phyloP scores from a whole-genome alignment of 306 rosid genomes.

The Vigna mungo region DNA sequence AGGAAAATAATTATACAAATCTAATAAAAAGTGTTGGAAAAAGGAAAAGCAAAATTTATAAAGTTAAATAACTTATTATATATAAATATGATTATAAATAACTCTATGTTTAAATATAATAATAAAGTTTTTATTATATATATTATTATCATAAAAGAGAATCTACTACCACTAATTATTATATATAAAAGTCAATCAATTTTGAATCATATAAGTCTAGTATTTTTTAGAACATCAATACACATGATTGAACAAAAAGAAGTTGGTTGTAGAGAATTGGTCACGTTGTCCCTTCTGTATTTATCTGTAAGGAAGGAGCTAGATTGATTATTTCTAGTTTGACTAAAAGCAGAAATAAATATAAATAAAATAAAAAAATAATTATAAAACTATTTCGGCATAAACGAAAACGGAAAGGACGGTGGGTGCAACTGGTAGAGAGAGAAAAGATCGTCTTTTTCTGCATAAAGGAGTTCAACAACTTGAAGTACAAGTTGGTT shows the following conservation, averaged over 20 bases:
- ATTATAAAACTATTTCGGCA: constrained; percentile 29
- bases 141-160: too few species aligned
- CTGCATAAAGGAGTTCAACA: constrained; percentile 32
- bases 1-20: too few species aligned
- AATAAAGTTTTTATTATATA: too few species aligned
- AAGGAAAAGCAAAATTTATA: too few species aligned
- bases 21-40: too few species aligned
- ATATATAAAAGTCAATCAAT: background rate
- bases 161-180: background rate
- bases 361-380: background rate
- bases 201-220: background rate
- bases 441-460: constrained; percentile 41
- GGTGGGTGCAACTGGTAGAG: constrained; percentile 45
- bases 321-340: constrained; percentile 22
- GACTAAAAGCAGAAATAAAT: constrained; percentile 40
- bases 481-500: constrained; percentile 45
- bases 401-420: constrained; percentile 36
- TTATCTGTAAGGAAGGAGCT: constrained; percentile 9
- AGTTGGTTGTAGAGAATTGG: background rate
- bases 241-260: background rate
- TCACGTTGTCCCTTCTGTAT: constrained; percentile 1
- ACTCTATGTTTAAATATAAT: too few species aligned
- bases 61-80: too few species aligned
- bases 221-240: background rate
- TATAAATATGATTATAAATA: too few species aligned